A percentile compares a stretch with the other conserved stretches of the same genome.
phyloP scores from a whole-genome alignment of 768 basidiomycete species.

The Aureoboletus auriporus region DNA sequence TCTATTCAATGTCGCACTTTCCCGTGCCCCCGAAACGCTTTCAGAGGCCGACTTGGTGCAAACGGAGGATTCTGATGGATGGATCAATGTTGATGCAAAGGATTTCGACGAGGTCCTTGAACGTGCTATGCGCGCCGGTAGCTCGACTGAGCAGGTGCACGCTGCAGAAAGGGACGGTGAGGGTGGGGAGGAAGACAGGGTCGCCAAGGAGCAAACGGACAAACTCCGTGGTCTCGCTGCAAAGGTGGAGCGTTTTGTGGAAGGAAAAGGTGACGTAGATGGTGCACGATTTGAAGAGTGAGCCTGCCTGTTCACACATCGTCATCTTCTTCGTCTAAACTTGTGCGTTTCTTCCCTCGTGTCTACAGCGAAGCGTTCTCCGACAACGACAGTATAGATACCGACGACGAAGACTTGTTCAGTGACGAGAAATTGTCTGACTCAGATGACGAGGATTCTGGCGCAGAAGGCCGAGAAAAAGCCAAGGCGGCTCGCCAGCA shows the following conservation, averaged over 20 bases:
- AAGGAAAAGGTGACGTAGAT: slow-evolving; percentile 83
- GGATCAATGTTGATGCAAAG: slow-evolving; percentile 78
- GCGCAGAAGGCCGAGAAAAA: slow-evolving; percentile 26
- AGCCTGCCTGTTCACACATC: slow-evolving; percentile 12
- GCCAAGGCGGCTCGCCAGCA: slow-evolving; percentile 45
- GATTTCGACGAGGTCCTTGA: slow-evolving; percentile 75
- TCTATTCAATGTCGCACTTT: slow-evolving; percentile 63
- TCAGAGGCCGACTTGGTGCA: slow-evolving; percentile 13
- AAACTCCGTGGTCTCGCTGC: slow-evolving; percentile 72
- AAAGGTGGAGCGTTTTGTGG: slow-evolving; percentile 87
- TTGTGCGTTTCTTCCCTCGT: neutral
- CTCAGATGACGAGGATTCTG: slow-evolving; percentile 41
- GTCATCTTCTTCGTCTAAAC: slow-evolving; percentile 1
- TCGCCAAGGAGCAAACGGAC: slow-evolving; percentile 62
- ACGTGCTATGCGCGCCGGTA: slow-evolving; percentile 27
- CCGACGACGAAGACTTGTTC: slow-evolving; percentile 31
- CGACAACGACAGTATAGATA: slow-evolving; percentile 48
- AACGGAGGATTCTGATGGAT: slow-evolving; percentile 74
- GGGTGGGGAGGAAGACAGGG: slow-evolving; percentile 33
- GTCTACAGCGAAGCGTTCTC: slow-evolving; percentile 58
- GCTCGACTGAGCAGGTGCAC: slow-evolving; percentile 18
- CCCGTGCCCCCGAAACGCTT: slow-evolving; percentile 32
- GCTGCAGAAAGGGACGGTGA: slow-evolving; percentile 49
- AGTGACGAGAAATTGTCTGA: slow-evolving; percentile 42
- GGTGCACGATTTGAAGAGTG: slow-evolving; percentile 92